Evolutionary conservation across 257 asterid genomes (phyloP).

Genomic region (Solanum piurae): DNA sequence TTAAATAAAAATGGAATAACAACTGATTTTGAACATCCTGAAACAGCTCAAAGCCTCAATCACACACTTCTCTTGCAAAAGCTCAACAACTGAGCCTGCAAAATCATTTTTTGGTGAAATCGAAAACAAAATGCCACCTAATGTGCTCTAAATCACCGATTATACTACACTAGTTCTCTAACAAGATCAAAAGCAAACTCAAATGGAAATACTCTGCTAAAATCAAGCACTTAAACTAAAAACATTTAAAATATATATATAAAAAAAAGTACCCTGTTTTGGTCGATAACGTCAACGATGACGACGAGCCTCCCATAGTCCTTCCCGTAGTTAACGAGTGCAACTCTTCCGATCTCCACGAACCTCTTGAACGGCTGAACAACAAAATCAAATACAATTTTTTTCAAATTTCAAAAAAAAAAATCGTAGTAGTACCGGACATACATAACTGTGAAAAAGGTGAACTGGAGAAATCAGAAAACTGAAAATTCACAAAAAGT

Average conservation of each 20-base stretch:
- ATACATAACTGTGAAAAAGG: background rate
- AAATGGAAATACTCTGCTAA: background rate
- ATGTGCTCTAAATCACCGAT: background rate
- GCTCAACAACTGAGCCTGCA: background rate
- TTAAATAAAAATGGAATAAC: background rate
- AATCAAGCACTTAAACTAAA: conserved; percentile 7
- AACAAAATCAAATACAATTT: background rate
- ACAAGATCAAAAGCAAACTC: background rate
- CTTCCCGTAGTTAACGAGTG: conserved; percentile 62
- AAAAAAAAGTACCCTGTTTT: background rate
- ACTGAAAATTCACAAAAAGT: background rate
- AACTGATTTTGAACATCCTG: background rate
- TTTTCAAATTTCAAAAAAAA: background rate
- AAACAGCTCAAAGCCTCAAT: background rate
- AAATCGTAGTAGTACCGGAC: background rate
- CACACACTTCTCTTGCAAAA: background rate
- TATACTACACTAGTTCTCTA: background rate
- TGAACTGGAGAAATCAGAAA: background rate
- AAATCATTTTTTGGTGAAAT: background rate
- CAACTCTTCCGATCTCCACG: conserved; percentile 76
- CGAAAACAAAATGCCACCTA: background rate
- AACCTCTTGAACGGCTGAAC: conserved; percentile 77
- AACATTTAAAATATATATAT: background rate
- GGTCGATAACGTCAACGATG: conserved; percentile 45
- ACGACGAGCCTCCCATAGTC: conserved; percentile 67